A percentile compares a stretch with the other conserved stretches of the same genome.
Conservation (phyloP, 306 rosid species). For the Notholithocarpus densiflorus region DNA sequence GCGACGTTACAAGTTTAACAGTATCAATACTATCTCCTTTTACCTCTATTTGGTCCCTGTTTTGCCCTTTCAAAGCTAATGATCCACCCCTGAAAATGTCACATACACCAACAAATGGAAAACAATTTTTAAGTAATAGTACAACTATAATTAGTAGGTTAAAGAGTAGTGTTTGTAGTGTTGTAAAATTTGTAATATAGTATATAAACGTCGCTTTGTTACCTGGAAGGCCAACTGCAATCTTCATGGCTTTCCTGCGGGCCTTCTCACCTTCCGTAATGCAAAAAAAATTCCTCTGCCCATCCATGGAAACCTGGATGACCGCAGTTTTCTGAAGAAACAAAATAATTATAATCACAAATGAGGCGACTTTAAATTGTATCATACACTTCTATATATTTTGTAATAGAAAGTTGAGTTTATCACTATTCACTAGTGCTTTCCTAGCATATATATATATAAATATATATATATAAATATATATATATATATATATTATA, state of each 20-base stretch:
- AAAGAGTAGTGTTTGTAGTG: too few species aligned
- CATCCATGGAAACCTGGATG: constrained; percentile 20
- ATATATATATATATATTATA: too few species aligned
- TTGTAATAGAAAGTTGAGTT: too few species aligned
- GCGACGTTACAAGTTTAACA: constrained; percentile 19
- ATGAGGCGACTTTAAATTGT: too few species aligned
- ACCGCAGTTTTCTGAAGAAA: constrained; percentile 36
- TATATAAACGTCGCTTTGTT: background rate
- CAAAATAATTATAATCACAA: too few species aligned
- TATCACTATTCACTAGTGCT: too few species aligned
- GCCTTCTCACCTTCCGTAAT: too few species aligned
- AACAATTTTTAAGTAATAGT: background rate
- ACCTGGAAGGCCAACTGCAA: constrained; percentile 37
- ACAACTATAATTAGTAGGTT: background rate
- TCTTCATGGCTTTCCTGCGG: constrained; percentile 23
- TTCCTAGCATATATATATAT: too few species aligned
- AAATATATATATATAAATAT: too few species aligned
- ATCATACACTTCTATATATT: too few species aligned
- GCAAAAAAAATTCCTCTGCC: background rate
- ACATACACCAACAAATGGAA: background rate
- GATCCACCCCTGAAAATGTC: constrained; percentile 14
- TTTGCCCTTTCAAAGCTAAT: constrained; percentile 9
- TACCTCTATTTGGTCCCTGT: constrained; percentile 32
- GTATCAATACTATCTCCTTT: constrained; percentile 27
- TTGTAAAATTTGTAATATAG: too few species aligned